A percentile compares a stretch with the other conserved stretches of the same genome.
Evolutionary conservation across 2,329 filamentous ascomycete species (phyloP).

Genomic region (Talaromyces verruculosus): DNA sequence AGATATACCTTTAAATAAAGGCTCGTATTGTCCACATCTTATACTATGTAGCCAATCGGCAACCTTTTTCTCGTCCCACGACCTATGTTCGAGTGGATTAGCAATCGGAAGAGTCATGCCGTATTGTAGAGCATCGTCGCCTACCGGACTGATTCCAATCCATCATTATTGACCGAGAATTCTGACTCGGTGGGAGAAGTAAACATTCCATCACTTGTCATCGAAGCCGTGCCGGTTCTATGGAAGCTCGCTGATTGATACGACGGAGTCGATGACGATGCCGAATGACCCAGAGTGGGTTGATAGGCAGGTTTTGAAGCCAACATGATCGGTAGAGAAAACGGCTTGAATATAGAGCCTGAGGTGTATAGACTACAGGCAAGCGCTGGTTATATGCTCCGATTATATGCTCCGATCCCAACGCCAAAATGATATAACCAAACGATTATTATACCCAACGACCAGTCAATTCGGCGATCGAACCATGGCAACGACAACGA

Average conservation of each 20-base stretch:
- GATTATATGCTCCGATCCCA: conserved; percentile 1
- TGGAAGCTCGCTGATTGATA: conserved; percentile 33
- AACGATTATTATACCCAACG: conserved; percentile 3
- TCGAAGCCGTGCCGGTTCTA: conserved; percentile 32
- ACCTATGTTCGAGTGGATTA: conserved; percentile 39
- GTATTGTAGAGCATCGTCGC: conserved; percentile 19
- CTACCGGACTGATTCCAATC: conserved; percentile 71
- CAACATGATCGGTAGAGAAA: conserved; percentile 34
- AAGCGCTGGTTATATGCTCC: neutral
- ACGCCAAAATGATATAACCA: neutral
- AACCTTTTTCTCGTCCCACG: conserved; percentile 88
- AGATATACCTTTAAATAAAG: conserved; percentile 68
- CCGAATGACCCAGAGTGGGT: conserved; percentile 32
- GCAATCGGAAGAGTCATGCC: conserved; percentile 25
- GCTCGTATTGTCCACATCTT: conserved; percentile 91
- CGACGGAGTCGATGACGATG: conserved; percentile 38
- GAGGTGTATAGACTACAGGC: neutral
- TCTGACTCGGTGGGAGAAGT: conserved; percentile 88
- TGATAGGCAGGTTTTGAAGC: conserved; percentile 45
- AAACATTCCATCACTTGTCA: conserved; percentile 50
- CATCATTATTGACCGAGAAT: conserved; percentile 76
- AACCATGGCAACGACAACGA: conserved; percentile 9
- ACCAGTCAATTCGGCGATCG: neutral
- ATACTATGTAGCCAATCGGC: conserved; percentile 88
- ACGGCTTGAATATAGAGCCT: neutral